A percentile compares a stretch with the other conserved stretches of the same genome.
phyloP scores from a whole-genome alignment of 2,329 filamentous ascomycete species.

The Alternaria metachromatica region DNA sequence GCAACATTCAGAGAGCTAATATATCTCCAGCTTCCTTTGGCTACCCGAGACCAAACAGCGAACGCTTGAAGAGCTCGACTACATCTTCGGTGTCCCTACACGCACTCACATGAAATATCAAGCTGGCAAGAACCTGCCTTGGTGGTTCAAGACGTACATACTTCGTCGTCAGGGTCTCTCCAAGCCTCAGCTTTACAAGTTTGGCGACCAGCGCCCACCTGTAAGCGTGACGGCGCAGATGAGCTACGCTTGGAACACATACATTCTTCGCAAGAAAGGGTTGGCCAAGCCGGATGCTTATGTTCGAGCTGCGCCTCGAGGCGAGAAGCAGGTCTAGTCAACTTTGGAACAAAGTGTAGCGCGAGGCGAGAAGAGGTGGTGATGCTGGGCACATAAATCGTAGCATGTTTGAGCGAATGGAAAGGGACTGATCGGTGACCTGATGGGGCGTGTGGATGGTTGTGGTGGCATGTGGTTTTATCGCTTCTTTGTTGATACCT shows the following conservation, averaged over 20 bases:
- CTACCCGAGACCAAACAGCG: slow-evolving; percentile 58
- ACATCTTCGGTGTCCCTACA: slow-evolving; percentile 57
- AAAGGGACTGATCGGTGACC: not conserved
- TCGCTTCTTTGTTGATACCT: slow-evolving; percentile 14
- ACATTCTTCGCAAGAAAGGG: slow-evolving; percentile 27
- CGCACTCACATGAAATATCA: slow-evolving; percentile 49
- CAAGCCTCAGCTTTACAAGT: slow-evolving; percentile 50
- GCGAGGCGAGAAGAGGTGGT: not conserved
- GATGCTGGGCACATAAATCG: not conserved
- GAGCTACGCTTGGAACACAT: slow-evolving; percentile 28
- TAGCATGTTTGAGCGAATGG: not conserved
- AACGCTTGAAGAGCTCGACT: slow-evolving; percentile 58
- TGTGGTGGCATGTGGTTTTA: not conserved
- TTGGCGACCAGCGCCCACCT: slow-evolving; percentile 31
- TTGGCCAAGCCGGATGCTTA: slow-evolving; percentile 22
- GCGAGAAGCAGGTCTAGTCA: slow-evolving; percentile 28
- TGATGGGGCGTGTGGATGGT: not conserved
- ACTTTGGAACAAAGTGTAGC: not conserved
- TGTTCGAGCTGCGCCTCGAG: slow-evolving; percentile 16
- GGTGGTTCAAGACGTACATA: slow-evolving; percentile 55
- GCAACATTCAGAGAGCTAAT: not conserved
- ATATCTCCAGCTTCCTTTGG: slow-evolving; percentile 58
- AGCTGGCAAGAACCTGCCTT: slow-evolving; percentile 46
- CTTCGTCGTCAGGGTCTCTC: slow-evolving; percentile 46
- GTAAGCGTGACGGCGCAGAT: slow-evolving; percentile 27